Conservation (phyloP, 2,329 filamentous ascomycete species). For the Cladosporium sp. region DNA sequence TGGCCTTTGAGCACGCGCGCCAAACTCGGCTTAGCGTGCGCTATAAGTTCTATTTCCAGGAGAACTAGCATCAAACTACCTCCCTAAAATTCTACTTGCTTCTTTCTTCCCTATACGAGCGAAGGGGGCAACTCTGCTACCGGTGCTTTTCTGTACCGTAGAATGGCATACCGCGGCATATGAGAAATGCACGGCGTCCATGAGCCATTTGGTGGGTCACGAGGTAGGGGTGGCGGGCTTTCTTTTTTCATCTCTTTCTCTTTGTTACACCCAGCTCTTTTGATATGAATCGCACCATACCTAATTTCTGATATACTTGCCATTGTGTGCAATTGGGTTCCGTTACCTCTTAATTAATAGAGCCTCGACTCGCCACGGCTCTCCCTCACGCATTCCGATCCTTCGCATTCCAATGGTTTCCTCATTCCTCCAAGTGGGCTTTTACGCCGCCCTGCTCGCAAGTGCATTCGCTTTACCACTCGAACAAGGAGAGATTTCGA, state of each 20-base stretch:
- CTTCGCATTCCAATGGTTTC: not conserved
- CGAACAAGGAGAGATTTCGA: not conserved
- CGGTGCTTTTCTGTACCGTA: not conserved
- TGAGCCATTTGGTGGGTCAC: not conserved
- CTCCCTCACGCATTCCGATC: not conserved
- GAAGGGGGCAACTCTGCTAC: not conserved
- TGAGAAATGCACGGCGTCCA: constrained; percentile 2
- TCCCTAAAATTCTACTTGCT: not conserved
- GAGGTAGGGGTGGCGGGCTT: not conserved
- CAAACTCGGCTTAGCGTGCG: not conserved
- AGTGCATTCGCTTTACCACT: not conserved
- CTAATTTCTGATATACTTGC: too few relatives aligned
- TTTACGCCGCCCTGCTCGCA: not conserved
- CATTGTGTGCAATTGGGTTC: too few relatives aligned
- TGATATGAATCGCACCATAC: too few relatives aligned
- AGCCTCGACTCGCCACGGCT: not conserved
- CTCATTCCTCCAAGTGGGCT: constrained; percentile 1
- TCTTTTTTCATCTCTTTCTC: not conserved
- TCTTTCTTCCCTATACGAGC: not conserved
- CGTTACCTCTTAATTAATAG: too few relatives aligned
- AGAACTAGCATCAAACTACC: not conserved
- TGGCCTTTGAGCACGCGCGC: not conserved
- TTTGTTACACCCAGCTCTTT: too few relatives aligned
- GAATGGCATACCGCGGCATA: constrained; percentile 7
- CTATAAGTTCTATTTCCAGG: constrained; percentile 7